Conservation (phyloP, 2,329 filamentous ascomycete genomes). For the Cladophialophora yegresii region DNA sequence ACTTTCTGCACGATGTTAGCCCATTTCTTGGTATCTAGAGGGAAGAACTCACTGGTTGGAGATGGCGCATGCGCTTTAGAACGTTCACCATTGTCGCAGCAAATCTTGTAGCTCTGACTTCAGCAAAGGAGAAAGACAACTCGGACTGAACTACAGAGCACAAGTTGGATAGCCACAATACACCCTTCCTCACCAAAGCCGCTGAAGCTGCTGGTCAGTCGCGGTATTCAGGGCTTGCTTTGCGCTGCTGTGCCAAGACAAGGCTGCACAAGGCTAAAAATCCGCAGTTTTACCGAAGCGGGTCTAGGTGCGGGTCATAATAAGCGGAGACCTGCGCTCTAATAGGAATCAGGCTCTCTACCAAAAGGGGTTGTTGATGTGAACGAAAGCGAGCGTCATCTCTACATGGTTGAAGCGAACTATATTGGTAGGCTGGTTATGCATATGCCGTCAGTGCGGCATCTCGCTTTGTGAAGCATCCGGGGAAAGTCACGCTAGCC, state of each 20-base stretch:
- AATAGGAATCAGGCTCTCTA: not conserved
- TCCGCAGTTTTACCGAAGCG: not conserved
- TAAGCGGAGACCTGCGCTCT: not conserved
- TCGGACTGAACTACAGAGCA: not conserved
- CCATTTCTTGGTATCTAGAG: conserved; percentile 1
- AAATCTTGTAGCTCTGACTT: not conserved
- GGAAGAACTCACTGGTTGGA: conserved; percentile 65
- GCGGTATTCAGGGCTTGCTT: not conserved
- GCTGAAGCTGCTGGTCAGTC: not conserved
- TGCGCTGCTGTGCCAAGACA: not conserved
- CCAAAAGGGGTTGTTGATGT: not conserved
- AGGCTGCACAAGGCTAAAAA: conserved; percentile 1
- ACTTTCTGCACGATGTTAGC: conserved; percentile 24
- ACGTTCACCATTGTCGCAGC: conserved; percentile 50
- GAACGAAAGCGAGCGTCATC: not conserved
- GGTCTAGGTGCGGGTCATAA: not conserved
- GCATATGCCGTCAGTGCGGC: not conserved
- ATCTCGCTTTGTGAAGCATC: not conserved
- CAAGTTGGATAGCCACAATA: not conserved
- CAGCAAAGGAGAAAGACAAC: not conserved
- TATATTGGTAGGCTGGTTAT: not conserved
- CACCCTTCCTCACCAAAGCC: not conserved
- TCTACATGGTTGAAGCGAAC: not conserved
- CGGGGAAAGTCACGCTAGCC: not conserved
- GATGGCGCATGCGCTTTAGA: conserved; percentile 68